Base-by-base conservation (phyloP, 2,329 filamentous ascomycete species). In the Cladosporium sp. region DNA sequence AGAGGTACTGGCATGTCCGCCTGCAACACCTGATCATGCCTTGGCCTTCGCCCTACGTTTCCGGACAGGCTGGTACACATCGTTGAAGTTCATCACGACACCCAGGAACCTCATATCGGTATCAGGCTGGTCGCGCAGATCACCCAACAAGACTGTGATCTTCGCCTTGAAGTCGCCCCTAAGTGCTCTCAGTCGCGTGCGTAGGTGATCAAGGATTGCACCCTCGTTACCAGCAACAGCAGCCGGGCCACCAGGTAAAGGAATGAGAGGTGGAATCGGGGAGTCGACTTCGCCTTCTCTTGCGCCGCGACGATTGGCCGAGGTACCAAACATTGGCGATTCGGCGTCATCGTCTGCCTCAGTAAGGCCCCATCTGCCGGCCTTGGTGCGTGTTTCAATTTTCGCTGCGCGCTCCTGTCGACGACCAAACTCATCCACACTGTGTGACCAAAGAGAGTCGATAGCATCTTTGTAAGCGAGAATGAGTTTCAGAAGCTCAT, bases 11-110 rank as follows among this genome's bases (percentile, higher is more conserved):
- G 52, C 29, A 61, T 23, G 5, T 33, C 29, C 44, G 18, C 29
- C 44, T 55, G 10, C 3, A 23, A n/a, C 52, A 55, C 14, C 14
- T 11, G 18, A 55, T 62, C 35, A 63, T n/a, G 61, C 35, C 35
- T 56, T 63, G 10, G 61, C 6, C 49, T 53, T 63, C 21, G 61
- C 63, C 55, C 68, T 73, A 79, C 88, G 88, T 76, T 89, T 86
- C 72, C 88, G 84, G 53, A 89, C 86, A 16, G 92, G 91, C 78
- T 91, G 87, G 78, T 98, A 98, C 29, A 96, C 91, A 76, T 98
- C 94, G 79, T 99, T 99, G 79, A 98, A 99, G 80, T 98, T 99
- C 92, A 99, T 98, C 49, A 95, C 91, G 56, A 98, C 93, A 46
- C 92, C 95, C 70, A 99, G 80, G 82, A 98, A 98, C 64, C 94